Percentiles rank a stretch among this genome's conserved stretches.
Conservation (phyloP, 768 basidiomycete genomes). For the Termitomyces heimii region DNA sequence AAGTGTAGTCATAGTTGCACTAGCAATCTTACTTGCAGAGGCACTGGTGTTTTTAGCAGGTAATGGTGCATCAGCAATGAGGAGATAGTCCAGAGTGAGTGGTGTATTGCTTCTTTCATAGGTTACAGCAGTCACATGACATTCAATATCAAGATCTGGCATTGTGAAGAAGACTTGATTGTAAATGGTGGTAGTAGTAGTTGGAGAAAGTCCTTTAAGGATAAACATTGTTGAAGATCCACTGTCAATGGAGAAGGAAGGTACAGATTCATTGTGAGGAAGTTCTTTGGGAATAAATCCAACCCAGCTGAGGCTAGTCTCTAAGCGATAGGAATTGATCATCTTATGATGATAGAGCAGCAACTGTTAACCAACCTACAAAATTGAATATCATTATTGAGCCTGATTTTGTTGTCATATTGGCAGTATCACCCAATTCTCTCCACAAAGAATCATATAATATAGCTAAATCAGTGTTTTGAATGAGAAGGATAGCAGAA, state of each 20-base stretch:
- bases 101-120: slow-evolving; percentile 1
- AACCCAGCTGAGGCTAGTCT: slow-evolving; percentile 5
- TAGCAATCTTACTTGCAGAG: background rate
- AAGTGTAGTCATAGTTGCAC: too few species aligned
- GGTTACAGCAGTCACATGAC: slow-evolving; percentile 3
- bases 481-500: background rate
- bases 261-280: background rate
- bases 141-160: background rate
- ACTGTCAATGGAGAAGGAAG: background rate
- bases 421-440: background rate
- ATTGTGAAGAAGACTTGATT: slow-evolving; percentile 2
- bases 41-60: background rate
- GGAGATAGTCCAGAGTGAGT: slow-evolving; percentile 7
- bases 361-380: background rate
- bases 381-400: slow-evolving; percentile 4
- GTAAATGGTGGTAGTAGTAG: background rate
- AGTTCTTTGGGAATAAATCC: slow-evolving; percentile 3
- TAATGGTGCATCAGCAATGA: background rate
- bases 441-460: background rate
- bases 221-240: background rate
- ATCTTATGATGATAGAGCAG: background rate
- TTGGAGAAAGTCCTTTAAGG: background rate
- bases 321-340: background rate
- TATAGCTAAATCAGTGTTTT: slow-evolving; percentile 3
- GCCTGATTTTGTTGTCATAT: background rate